Base-by-base conservation (phyloP, 2,329 filamentous ascomycete species). In the Coniella vitis region DNA sequence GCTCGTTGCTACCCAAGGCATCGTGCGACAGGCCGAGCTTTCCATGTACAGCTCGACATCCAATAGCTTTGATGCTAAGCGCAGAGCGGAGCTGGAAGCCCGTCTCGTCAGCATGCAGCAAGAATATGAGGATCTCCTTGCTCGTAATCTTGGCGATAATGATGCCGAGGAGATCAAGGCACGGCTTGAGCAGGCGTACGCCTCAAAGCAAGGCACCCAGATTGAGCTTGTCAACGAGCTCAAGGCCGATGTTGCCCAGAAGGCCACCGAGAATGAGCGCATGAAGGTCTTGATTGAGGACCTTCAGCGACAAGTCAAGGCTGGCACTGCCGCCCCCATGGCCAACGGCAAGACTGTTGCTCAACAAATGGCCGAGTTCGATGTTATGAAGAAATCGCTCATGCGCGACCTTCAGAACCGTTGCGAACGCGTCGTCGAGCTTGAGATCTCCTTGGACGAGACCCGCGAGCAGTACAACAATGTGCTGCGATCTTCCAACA, bases 401-500 rank as follows among this genome's bases (percentile, higher is more conserved):
- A 98, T 98, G 93, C 87, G 93, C 50, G 93, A 98, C 69, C 74
- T 98, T 57, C 93, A 98, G 69, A 97, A 98, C 74, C 86, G 93
- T 54, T 98, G 93, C 68, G 93, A 98, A 73, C 85, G 93, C 57
- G 90, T 98, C 31, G 93, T 98, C 16, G 93, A 98, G 74, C 82
- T 98, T 22, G 93, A 98, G 69, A 98, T 98, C 61, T 95, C 88
- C 32, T 79, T 98, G 44, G 93, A 98, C 63, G 90, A 96, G 74
- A 96, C 93, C 1, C 83, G 93, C 48, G 93, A 98, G 73, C 93
- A 98, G 71, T 98, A 98, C 73, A 97, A 98, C 75, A 96, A 95
- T 61, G 93, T 98, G 53, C 79, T 98, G 51, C 85, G 91, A 49
- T 93, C 89, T 43, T 95, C 89, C 57, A 98, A 98, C 75, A 97